Conservation (phyloP, 1,284 basidiomycete species). For the Malassezia sp. region DNA sequence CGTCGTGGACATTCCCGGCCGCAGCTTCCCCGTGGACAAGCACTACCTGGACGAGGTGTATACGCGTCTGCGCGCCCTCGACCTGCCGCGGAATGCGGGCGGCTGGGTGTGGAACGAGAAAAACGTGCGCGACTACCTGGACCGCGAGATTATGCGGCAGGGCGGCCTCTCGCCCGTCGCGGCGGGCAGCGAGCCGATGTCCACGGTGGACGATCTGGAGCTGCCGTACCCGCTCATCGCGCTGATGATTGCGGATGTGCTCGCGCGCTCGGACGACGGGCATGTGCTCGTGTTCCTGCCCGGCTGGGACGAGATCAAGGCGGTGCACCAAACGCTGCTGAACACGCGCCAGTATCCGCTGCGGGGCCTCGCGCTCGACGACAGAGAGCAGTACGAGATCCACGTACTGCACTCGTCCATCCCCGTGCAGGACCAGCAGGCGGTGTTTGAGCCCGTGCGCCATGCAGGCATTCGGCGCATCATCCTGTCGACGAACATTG, state of each 20-base stretch:
- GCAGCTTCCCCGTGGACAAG: conserved; percentile 76
- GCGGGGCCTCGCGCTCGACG: conserved; percentile 32
- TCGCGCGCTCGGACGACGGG: conserved; percentile 65
- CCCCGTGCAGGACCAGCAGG: conserved; percentile 77
- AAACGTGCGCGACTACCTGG: conserved; percentile 65
- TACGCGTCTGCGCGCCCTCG: conserved; percentile 22
- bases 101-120: conserved; percentile 67
- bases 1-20: conserved; percentile 77
- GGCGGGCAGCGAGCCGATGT: conserved; percentile 18
- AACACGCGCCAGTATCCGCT: conserved; percentile 51
- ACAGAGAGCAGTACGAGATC: conserved; percentile 55
- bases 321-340: conserved; percentile 61
- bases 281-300: conserved; percentile 85
- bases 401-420: conserved; percentile 84
- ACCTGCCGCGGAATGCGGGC: conserved; percentile 42
- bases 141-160: conserved; percentile 52
- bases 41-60: conserved; percentile 72
- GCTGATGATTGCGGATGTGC: conserved; percentile 67
- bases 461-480: conserved; percentile 58
- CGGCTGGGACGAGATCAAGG: conserved; percentile 82
- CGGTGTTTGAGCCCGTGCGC: conserved; percentile 58
- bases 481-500: conserved; percentile 89
- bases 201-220: conserved; percentile 60
- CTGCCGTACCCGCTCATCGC: conserved; percentile 73
- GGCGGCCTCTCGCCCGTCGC: conserved; percentile 15